Percentiles rank a stretch among this genome's conserved stretches.
These are phyloP conservation scores for Wolfiporia cocos DNA, from an alignment of 1,284 basidiomycete species.

Conservation along the genomic window DNA sequence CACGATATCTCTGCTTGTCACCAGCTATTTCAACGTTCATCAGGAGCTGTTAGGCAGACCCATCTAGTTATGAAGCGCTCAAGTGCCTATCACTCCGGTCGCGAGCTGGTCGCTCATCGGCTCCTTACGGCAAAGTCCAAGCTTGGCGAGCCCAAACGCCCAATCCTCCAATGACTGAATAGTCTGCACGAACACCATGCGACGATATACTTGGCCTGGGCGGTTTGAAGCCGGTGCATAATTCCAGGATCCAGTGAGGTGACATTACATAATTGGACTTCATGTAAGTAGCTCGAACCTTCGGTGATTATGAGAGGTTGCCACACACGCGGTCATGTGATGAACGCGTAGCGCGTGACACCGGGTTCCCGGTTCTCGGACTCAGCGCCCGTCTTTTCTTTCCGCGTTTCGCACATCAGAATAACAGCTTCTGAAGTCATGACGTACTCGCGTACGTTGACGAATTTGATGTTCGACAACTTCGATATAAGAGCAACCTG, in stretches of 20 bases:
- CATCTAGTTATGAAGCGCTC: constrained; percentile 4
- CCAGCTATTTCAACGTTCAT: constrained; percentile 79
- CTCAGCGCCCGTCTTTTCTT: too few species aligned
- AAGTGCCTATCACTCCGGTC: neutral
- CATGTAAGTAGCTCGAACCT: too few species aligned
- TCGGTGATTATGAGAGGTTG: neutral
- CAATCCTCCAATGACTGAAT: neutral
- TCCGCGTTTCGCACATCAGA: too few species aligned
- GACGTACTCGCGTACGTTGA: too few species aligned
- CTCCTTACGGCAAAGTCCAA: neutral
- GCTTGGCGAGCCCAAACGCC: neutral
- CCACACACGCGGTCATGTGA: neutral
- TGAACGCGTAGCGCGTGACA: neutral
- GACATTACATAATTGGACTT: neutral
- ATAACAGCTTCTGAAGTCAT: too few species aligned
- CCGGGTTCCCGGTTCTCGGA: too few species aligned
- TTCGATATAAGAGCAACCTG: too few species aligned
- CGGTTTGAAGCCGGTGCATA: neutral
- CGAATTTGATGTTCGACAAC: too few species aligned
- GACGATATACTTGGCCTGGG: too few species aligned
- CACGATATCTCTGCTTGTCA: neutral
- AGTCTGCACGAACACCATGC: neutral
- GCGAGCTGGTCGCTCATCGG: neutral
- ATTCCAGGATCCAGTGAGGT: neutral
- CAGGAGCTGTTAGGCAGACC: constrained; percentile 55